phyloP scores from a whole-genome alignment of 345 rosid species.

The Kernera saxatilis region DNA sequence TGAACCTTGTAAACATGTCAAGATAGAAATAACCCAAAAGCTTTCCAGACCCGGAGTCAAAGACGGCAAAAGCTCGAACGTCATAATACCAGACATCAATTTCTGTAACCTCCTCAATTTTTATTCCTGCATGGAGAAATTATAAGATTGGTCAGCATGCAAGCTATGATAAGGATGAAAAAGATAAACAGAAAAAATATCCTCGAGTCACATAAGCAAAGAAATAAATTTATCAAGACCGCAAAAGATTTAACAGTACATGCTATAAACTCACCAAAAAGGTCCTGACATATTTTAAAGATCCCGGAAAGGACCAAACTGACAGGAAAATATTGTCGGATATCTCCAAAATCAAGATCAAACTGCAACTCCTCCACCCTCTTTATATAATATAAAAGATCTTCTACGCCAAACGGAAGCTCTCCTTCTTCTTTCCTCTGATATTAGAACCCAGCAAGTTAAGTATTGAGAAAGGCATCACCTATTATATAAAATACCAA shows the following conservation, averaged over 20 bases:
- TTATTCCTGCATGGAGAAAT: slow-evolving; percentile 52
- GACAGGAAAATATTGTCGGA: slow-evolving; percentile 77
- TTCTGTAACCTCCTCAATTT: slow-evolving; percentile 65
- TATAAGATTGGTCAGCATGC: slow-evolving; percentile 4
- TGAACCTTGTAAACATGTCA: slow-evolving; percentile 72
- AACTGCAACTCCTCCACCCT: slow-evolving; percentile 74
- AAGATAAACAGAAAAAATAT: neutral
- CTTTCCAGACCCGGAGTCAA: slow-evolving; percentile 73
- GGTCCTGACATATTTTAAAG: slow-evolving; percentile 83
- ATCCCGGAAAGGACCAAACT: slow-evolving; percentile 82
- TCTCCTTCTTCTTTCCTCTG: slow-evolving; percentile 94
- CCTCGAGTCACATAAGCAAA: neutral
- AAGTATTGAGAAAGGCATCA: slow-evolving; percentile 14
- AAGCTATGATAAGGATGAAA: neutral
- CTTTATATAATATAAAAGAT: slow-evolving; percentile 72
- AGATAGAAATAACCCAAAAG: slow-evolving; percentile 88
- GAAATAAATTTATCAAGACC: neutral
- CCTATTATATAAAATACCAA: slow-evolving; percentile 3
- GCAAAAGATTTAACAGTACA: neutral
- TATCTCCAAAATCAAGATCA: slow-evolving; percentile 72
- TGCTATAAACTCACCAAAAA: slow-evolving; percentile 55
- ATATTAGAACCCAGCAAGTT: slow-evolving; percentile 18
- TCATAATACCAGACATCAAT: slow-evolving; percentile 74
- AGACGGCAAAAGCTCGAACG: slow-evolving; percentile 64
- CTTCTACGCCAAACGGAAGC: slow-evolving; percentile 76